Base-by-base conservation (phyloP, 192 early-diverging fungal species). In the Backusella macrospora region DNA sequence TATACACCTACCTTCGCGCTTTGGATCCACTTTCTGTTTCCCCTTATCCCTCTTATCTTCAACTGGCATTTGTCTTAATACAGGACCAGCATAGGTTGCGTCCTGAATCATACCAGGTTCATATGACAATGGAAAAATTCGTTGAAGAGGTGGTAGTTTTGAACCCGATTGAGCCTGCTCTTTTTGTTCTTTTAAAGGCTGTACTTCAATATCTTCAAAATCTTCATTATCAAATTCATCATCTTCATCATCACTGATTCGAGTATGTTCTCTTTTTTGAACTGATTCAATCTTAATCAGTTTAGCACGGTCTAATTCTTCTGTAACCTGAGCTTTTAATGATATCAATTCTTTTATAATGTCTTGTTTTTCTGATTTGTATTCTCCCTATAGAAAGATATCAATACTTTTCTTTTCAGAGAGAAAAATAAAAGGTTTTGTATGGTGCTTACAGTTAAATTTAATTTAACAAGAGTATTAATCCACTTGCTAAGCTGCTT, bases 401-500 rank as follows among this genome's bases (percentile, higher is more conserved):
- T 9, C 10, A 43, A 43, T 6, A 43, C 0, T 82, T 47, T 80
- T 42, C 46, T 65, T n/a, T 40, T 23, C 4, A 37, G 6, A 62
- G 21, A 14, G 6, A 29, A 49, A 14, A 21, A 7, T 39, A 76
- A 70, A 4, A 81, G 39, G 2, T 72, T 71, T 34, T 34, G 29
- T 16, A 23, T 63, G 26, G 10, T 16, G 38, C 65, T 70, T 75
- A 81, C 74, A n/a, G 63, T 76, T 37, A 73, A 67, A 7, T 87
- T 82, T 6, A 78, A 72, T 62, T 78, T 81, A 45, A 83, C 78
- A 7, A 84, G 40, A 0, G 81, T 78, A 14, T 80, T 84, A 5
- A 87, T 69, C 90, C 88, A 91, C 3, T 49, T 69, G 55, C 80
- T 78, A 14, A 88, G 67, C 43, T 83, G 73, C 0, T 85, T 80